Conservation (phyloP, 495 filamentous ascomycete species). For the Stereocaulon alpinum region DNA sequence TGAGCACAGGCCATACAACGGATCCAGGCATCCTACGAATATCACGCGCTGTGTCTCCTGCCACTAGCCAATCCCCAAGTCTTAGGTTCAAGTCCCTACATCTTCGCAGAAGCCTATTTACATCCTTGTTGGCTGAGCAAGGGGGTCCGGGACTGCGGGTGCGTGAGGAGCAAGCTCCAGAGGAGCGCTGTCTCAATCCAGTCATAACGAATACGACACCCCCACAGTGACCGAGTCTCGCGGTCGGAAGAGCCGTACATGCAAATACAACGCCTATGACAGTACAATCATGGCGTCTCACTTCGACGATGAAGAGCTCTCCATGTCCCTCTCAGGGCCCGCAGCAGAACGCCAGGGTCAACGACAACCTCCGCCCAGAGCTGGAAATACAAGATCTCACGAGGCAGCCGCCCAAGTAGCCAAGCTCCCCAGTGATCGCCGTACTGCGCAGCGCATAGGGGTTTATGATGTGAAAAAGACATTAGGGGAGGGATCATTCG, state of each 20-base stretch:
- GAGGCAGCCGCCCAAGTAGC: slow-evolving; percentile 19
- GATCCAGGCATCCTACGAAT: not conserved
- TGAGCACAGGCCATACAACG: not conserved
- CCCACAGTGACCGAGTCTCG: not conserved
- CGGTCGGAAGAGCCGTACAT: not conserved
- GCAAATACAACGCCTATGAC: not conserved
- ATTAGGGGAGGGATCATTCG: slow-evolving; percentile 91
- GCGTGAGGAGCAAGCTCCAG: no score
- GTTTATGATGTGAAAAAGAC: slow-evolving; percentile 85
- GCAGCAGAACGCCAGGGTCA: slow-evolving; percentile 44
- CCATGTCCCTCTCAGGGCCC: slow-evolving; percentile 66
- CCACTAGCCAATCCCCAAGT: not conserved
- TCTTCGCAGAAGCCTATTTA: no score
- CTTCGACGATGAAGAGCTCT: slow-evolving; percentile 82
- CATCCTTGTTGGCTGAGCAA: no score
- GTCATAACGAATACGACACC: not conserved
- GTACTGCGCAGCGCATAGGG: slow-evolving; percentile 68
- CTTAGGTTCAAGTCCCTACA: no score
- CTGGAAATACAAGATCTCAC: slow-evolving; percentile 8
- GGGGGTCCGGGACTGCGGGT: no score
- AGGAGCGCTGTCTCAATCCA: no score
- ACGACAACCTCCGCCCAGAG: slow-evolving; percentile 27
- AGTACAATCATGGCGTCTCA: slow-evolving; percentile 37
- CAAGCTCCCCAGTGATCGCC: slow-evolving; percentile 24
- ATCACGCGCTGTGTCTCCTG: not conserved